Percentiles rank a stretch among this genome's conserved stretches.
Conservation (phyloP, 768 basidiomycete species). For the Phanerodontia chrysosporium region DNA sequence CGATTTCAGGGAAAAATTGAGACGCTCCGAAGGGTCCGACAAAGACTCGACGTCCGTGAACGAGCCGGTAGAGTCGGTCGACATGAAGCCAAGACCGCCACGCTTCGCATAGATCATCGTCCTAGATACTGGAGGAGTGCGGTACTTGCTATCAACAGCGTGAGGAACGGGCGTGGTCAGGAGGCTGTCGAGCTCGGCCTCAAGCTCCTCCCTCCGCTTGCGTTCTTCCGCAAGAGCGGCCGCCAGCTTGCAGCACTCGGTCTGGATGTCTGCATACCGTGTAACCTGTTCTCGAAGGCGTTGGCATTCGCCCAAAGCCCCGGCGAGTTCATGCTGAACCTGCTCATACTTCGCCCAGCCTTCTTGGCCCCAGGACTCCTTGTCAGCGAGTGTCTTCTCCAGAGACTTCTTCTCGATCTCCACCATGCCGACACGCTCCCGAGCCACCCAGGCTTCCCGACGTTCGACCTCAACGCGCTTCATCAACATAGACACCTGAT, state of each 20-base stretch:
- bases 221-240: conserved; percentile 36
- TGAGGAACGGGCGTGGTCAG: conserved; percentile 46
- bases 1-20: conserved; percentile 39
- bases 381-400: conserved; percentile 42
- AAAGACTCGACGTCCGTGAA: conserved; percentile 64
- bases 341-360: conserved; percentile 24
- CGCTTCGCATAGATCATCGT: conserved; percentile 29
- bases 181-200: conserved; percentile 44
- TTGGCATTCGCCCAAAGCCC: conserved; percentile 34
- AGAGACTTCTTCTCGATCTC: conserved; percentile 64
- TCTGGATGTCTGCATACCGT: conserved; percentile 5
- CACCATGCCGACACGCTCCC: conserved; percentile 61
- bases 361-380: conserved; percentile 27
- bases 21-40: conserved; percentile 38
- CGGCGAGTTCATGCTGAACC: conserved; percentile 24
- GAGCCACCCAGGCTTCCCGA: conserved; percentile 79
- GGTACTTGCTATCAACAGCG: conserved; percentile 27
- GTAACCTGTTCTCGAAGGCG: conserved; percentile 27
- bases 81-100: conserved; percentile 49
- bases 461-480: conserved; percentile 74
- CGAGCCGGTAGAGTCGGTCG: conserved; percentile 63
- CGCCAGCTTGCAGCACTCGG: conserved; percentile 23
- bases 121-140: conserved; percentile 19
- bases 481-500: conserved; percentile 58
- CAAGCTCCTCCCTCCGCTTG: conserved; percentile 41